Evolutionary conservation across 1,139 yeast species (phyloP), one percentile per base, ranked within the genome.

Genomic region (Wickerhamomyces sp.): DNA sequence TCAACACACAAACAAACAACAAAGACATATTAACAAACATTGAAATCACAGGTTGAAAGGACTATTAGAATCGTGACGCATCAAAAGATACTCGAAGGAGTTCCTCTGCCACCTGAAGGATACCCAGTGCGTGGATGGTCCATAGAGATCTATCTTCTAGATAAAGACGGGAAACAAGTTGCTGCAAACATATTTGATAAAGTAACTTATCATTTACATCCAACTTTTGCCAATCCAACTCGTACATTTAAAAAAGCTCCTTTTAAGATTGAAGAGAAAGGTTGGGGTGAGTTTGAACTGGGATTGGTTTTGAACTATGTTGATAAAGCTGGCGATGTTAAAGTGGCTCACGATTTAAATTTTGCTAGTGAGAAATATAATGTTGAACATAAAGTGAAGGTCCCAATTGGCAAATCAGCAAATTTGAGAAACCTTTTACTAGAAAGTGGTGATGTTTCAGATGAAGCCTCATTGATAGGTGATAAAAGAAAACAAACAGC

Each of bases 251-350:
- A 87, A 60, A 82, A 82, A 59, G 79, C 87, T 23, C 99, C 99
- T n/a, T 93, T 91, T 69, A 77, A 71, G 61, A 84, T 93, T 45
- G 88, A 83, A 62, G 99, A 93, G 66, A 85, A 89, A 70, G 99
- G 99, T 41, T 93, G 99, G 99, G 99, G 99, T 62, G 99, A 93
- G 57, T 91, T 91, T 61, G 96, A 91, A 62, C 77, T 93, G 61
- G 89, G 88, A 41, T 83, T 93, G 53, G 76, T 87, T 18, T 72
- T 90, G 47, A 87, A 84, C 55, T 72, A 87, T 48, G 76, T 86
- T 33, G 98, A 95, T 49, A 86, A 85, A 60, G 86, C 84, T 44
- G 98, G 97, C 41, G 97, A 90, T 63, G 76, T 87, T 54, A 86
- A 87, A 61, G 67, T 93, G 51, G 79, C 79, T 60, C 98, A 93